Evolutionary conservation across 306 rosid species (phyloP).

Genomic region (Prunus fruticosa): DNA sequence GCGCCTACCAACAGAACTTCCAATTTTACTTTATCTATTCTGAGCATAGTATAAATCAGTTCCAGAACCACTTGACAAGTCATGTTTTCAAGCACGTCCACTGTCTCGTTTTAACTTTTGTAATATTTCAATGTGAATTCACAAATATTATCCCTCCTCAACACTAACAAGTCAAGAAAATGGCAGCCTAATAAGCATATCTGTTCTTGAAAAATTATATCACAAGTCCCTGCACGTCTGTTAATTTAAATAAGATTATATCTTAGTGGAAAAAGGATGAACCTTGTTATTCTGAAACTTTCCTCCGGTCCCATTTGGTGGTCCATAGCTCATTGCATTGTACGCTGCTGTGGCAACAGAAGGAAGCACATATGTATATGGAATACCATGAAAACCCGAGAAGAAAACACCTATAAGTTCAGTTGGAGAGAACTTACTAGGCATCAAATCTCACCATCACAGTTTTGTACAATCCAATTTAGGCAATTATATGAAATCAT

Average conservation of each 20-base stretch:
- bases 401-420: constrained; percentile 54
- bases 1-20: not conserved
- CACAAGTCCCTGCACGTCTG: not conserved
- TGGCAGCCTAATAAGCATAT: not conserved
- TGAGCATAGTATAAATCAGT: not conserved
- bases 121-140: not conserved
- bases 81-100: not conserved
- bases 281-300: constrained; percentile 86
- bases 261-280: constrained; percentile 24
- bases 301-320: constrained; percentile 63
- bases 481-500: constrained; percentile 1
- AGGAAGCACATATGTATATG: constrained; percentile 62
- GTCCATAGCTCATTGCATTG: constrained; percentile 56
- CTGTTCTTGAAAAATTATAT: not conserved
- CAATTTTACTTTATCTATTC: not conserved
- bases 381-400: constrained; percentile 69
- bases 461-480: not conserved
- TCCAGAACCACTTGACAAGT: not conserved
- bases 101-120: not conserved
- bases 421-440: constrained; percentile 33
- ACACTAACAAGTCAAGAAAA: not conserved
- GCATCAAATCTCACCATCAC: constrained; percentile 31
- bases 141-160: not conserved
- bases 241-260: constrained; percentile 24
- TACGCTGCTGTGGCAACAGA: constrained; percentile 74